Base-by-base conservation (phyloP, 805 yeast genomes). In the Pichia nakasei region DNA sequence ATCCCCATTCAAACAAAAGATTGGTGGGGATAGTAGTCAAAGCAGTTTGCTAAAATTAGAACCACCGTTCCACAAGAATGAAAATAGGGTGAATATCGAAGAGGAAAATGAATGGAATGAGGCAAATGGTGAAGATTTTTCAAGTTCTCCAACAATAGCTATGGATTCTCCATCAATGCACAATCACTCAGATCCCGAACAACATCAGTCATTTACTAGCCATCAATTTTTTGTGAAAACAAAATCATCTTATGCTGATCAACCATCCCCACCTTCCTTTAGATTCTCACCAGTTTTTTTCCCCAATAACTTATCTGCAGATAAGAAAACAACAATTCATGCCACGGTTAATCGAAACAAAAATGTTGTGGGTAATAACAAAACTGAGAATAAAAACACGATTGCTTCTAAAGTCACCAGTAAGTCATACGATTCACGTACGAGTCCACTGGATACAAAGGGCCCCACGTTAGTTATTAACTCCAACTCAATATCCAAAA, bases 141-240 rank as follows among this genome's bases (percentile, higher is more conserved):
- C 48, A 15, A 41, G 48, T 12, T 44, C 48, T 12, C 49, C 47
- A 21, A 50, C 56, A 0, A 49, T 49, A 13, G 49, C 52, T 12
- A 42, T 49, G 1, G 51, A 48, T 26, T 53, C 60, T 1, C 58
- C 54, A 4, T 46, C 52, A 18, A 50, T 50, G 53, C 47, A 50
- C 26, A 35, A 40, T 17, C n/a, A 8, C 7, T 29, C 32, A 29
- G 32, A 29, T 29, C 6, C 3, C 5, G 32, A 29, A 12, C 32
- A 29, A 29, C 32, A 12, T 29, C n/a, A n/a, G 3, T 9, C 32
- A 13, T 29, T 29, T 5, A 15, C 17, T 5, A 29, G 8, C 8
- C n/a, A 29, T 29, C 32, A 15, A 15, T 29, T 29, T 29, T 29
- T 29, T 29, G 32, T 29, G n/a, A 29, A 29, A 29, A 29, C 32